Percentiles rank a stretch among this genome's conserved stretches.
phyloP scores from a whole-genome alignment of 768 basidiomycete species.

The Leccinum subgranulosum region DNA sequence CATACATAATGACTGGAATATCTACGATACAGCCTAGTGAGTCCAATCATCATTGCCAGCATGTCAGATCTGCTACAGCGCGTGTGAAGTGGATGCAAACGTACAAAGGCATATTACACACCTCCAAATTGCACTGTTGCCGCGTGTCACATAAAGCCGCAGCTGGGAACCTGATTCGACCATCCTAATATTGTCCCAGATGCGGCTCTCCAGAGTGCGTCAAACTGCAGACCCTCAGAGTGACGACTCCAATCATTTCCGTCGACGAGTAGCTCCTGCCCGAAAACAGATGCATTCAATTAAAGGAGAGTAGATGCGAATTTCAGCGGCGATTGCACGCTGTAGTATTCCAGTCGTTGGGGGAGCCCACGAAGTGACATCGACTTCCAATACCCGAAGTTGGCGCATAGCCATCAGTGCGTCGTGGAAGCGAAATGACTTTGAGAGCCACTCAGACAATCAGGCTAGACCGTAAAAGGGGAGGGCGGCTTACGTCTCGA shows the following conservation, averaged over 20 bases:
- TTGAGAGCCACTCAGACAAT: slow-evolving; percentile 18
- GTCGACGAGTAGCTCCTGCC: slow-evolving; percentile 28
- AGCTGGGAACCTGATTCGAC: slow-evolving; percentile 15
- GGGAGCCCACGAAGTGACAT: slow-evolving; percentile 35
- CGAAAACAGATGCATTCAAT: slow-evolving; percentile 36
- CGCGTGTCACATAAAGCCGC: slow-evolving; percentile 27
- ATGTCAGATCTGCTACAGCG: slow-evolving; percentile 20
- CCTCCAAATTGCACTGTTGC: slow-evolving; percentile 15
- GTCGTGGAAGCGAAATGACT: slow-evolving; percentile 35
- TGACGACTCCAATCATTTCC: slow-evolving; percentile 35
- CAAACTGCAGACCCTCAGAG: slow-evolving; percentile 24
- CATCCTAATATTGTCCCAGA: slow-evolving; percentile 9
- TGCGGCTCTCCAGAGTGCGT: slow-evolving; percentile 28
- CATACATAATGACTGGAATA: slow-evolving; percentile 30
- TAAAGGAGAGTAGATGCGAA: slow-evolving; percentile 36
- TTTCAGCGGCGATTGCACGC: slow-evolving; percentile 37
- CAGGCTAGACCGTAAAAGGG: slow-evolving; percentile 6
- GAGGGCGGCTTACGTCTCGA: slow-evolving; percentile 30
- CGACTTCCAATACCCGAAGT: slow-evolving; percentile 37
- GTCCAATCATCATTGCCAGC: slow-evolving; percentile 17
- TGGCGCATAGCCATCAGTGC: slow-evolving; percentile 33
- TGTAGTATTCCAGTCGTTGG: slow-evolving; percentile 29
- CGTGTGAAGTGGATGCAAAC: slow-evolving; percentile 19
- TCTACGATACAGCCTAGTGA: slow-evolving; percentile 22
- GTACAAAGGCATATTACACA: slow-evolving; percentile 26